Percentiles rank a stretch among this genome's conserved stretches.
Conservation (phyloP, 306 rosid genomes). For the Castanea mollissima region DNA sequence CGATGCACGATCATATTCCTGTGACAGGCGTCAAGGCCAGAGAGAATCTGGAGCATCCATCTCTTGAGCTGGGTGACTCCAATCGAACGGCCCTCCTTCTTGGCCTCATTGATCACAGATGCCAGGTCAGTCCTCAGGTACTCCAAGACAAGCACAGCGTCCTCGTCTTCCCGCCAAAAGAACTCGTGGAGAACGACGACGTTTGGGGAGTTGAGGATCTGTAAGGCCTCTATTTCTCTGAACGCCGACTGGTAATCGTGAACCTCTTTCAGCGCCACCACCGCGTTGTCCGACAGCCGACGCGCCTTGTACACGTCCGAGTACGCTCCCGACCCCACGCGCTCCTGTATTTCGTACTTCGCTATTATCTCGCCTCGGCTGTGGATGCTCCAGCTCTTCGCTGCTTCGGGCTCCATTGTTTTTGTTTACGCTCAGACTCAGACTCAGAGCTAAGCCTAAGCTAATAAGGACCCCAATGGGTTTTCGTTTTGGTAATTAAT, state of each 20-base stretch:
- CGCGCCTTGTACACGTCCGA: constrained; percentile 82
- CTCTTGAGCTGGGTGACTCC: constrained; percentile 57
- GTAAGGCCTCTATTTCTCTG: constrained; percentile 81
- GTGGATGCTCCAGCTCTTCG: constrained; percentile 86
- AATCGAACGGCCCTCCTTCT: constrained; percentile 42
- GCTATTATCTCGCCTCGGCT: constrained; percentile 68
- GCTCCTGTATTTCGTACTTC: constrained; percentile 63
- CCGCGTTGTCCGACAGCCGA: constrained; percentile 55
- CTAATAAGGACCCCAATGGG: no score
- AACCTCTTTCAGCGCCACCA: constrained; percentile 87
- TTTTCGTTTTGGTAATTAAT: no score
- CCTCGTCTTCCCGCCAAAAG: constrained; percentile 91
- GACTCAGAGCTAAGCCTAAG: no score
- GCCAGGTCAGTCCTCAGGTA: constrained; percentile 57
- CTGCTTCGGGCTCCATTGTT: constrained; percentile 51
- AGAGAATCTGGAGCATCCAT: constrained; percentile 77
- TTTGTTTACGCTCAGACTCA: no score
- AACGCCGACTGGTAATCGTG: constrained; percentile 80
- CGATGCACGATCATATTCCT: constrained; percentile 68
- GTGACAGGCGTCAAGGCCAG: constrained; percentile 78
- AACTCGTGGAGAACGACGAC: constrained; percentile 72
- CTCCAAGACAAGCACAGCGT: constrained; percentile 89
- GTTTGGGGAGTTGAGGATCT: constrained; percentile 55
- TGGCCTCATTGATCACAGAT: constrained; percentile 53
- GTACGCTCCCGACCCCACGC: constrained; percentile 83